phyloP scores from a whole-genome alignment of 2,329 filamentous ascomycete species.

The Fusarium piperis region DNA sequence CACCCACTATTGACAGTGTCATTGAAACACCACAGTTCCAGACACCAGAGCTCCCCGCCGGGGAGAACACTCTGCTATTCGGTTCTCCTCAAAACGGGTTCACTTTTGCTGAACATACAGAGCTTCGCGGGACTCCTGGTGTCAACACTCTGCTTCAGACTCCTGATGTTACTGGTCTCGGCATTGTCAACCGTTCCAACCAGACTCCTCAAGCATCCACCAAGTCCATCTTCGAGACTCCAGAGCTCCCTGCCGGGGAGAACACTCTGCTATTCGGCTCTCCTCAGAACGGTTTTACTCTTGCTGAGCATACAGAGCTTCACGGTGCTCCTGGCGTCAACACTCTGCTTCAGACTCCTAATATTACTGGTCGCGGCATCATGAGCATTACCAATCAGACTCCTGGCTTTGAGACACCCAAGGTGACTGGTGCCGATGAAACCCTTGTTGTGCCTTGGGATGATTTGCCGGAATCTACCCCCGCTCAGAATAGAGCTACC shows the following conservation, averaged over 20 bases:
- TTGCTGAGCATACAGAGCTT: neutral
- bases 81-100: neutral
- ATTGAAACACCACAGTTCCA: neutral
- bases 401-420: neutral
- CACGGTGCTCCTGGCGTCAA: neutral
- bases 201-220: neutral
- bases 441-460: neutral
- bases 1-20: neutral
- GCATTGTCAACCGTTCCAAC: neutral
- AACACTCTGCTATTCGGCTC: slow-evolving; percentile 13
- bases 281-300: neutral
- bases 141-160: slow-evolving; percentile 5
- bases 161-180: slow-evolving; percentile 3
- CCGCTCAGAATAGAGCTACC: neutral
- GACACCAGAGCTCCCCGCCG: slow-evolving; percentile 16
- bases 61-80: slow-evolving; percentile 17
- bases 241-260: slow-evolving; percentile 13
- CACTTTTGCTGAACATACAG: neutral
- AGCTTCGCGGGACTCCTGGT: neutral
- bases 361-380: slow-evolving; percentile 7
- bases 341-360: slow-evolving; percentile 4
- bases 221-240: slow-evolving; percentile 3
- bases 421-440: neutral
- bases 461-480: neutral
- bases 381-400: neutral